phyloP scores from a whole-genome alignment of 768 basidiomycete genomes.

The Tephrocybe sp. region DNA sequence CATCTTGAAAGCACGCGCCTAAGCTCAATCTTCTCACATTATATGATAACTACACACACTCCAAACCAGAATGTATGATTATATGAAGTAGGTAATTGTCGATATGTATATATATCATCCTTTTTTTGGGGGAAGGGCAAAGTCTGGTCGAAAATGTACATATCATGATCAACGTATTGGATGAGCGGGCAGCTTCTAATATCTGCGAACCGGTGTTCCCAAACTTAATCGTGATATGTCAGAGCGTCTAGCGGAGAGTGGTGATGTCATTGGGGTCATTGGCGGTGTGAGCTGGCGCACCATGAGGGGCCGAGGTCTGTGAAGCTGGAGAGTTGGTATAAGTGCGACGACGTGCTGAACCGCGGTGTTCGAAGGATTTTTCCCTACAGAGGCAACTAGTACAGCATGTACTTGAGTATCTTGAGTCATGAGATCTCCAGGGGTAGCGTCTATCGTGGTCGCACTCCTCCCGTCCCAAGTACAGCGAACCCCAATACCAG shows the following conservation, averaged over 20 bases:
- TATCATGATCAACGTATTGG: too few relatives aligned
- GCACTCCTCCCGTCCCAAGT: slow-evolving; percentile 82
- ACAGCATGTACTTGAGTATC: slow-evolving; percentile 8
- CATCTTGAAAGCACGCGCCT: too few relatives aligned
- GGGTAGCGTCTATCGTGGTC: slow-evolving; percentile 51
- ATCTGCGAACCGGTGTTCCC: too few relatives aligned
- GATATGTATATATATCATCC: too few relatives aligned
- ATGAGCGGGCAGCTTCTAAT: too few relatives aligned
- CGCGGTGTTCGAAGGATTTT: neutral
- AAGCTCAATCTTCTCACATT: too few relatives aligned
- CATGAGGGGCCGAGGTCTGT: neutral
- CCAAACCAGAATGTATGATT: too few relatives aligned
- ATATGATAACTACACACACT: too few relatives aligned
- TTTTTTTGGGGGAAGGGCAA: too few relatives aligned
- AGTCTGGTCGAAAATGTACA: too few relatives aligned
- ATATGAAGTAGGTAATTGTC: too few relatives aligned
- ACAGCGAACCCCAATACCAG: slow-evolving; percentile 79
- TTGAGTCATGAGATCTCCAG: neutral
- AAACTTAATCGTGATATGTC: too few relatives aligned
- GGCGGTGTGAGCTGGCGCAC: neutral
- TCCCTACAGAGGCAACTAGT: neutral
- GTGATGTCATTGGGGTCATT: neutral
- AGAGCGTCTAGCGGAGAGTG: neutral
- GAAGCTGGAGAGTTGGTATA: neutral
- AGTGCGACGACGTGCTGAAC: slow-evolving; percentile 6